Conservation (phyloP, 163 green algal genomes). For the Scenedesmus sp. region DNA sequence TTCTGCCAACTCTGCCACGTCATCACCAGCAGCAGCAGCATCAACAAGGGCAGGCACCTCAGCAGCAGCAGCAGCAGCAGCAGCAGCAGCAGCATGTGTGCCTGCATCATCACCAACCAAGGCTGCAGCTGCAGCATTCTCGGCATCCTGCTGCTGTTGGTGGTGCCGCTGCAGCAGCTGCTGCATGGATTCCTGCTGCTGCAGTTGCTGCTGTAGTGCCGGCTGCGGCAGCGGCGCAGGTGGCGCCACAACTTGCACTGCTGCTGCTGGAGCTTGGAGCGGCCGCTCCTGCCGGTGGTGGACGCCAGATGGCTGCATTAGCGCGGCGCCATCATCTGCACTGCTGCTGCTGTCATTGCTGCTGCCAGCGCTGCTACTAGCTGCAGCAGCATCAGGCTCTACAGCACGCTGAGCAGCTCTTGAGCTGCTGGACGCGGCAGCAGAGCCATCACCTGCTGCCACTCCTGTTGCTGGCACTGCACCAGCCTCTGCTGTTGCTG, state of each 20-base stretch:
- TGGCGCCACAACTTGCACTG: too few species aligned
- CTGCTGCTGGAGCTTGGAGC: not conserved
- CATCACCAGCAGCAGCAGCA: too few species aligned
- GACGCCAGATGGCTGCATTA: not conserved
- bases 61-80: not conserved
- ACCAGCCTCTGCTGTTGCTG: not conserved
- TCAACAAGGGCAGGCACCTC: not conserved
- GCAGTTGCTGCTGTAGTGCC: not conserved
- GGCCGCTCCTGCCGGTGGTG: not conserved
- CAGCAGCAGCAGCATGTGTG: not conserved
- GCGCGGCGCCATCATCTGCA: not conserved
- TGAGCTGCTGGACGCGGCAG: not conserved
- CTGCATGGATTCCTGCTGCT: not conserved
- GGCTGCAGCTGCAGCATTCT: not conserved
- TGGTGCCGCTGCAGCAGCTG: not conserved
- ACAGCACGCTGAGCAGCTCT: not conserved
- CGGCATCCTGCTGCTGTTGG: not conserved
- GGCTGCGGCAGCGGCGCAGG: not conserved
- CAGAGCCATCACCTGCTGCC: not conserved
- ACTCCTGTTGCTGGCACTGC: not conserved
- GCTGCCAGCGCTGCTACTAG: conserved; percentile 19
- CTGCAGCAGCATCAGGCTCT: not conserved
- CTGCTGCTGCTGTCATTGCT: not conserved
- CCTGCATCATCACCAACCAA: not conserved
- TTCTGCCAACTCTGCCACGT: not conserved